Percentiles rank a stretch among this genome's conserved stretches.
These are phyloP conservation scores for Aegilops sharonensis DNA, from an alignment of 176 grass and related monocot species.

Conservation along the genomic window DNA sequence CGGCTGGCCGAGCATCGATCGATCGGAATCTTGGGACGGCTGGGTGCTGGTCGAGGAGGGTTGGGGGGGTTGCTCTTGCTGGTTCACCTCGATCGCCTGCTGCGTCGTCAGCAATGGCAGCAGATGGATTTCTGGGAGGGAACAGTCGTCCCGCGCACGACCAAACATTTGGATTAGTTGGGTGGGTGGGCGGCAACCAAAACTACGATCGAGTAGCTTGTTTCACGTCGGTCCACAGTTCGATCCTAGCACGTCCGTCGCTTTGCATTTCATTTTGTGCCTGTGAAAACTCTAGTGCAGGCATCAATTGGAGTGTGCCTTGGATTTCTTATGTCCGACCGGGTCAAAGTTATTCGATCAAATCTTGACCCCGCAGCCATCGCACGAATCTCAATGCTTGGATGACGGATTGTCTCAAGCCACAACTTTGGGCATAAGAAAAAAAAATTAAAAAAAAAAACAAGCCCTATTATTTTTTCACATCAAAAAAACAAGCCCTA, in stretches of 20 bases:
- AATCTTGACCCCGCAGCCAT: no score
- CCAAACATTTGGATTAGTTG: background rate
- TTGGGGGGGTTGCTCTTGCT: background rate
- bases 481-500: no score
- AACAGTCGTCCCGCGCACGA: background rate
- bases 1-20: slow-evolving; percentile 39
- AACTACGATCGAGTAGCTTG: no score
- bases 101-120: background rate
- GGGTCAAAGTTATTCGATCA: no score
- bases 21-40: background rate
- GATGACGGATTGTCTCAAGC: background rate
- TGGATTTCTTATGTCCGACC: no score
- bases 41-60: background rate
- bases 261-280: no score
- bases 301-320: background rate
- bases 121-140: slow-evolving; percentile 1
- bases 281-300: no score
- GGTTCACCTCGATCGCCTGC: no score
- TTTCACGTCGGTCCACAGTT: background rate
- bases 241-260: background rate
- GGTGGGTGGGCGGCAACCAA: no score
- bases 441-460: no score
- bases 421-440: no score
- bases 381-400: background rate
- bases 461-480: no score